Evolutionary conservation across 73 alveolate genomes (phyloP).

Genomic region (Symbiodinium pilosum): DNA sequence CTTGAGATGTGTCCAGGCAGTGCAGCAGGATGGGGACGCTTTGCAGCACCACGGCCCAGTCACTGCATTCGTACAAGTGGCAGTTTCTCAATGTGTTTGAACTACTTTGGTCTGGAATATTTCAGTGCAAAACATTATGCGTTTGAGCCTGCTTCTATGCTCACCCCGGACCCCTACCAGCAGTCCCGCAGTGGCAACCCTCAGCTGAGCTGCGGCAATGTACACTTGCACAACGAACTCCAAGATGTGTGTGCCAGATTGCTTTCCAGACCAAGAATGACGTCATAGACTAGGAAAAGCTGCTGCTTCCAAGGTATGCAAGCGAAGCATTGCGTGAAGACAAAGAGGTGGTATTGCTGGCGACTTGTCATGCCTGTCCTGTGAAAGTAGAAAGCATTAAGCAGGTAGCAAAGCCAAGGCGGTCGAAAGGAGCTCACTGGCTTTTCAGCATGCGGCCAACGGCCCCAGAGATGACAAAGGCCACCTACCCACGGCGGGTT

Average conservation of each 20-base stretch:
- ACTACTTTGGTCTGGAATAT: too few species aligned
- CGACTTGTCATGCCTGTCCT: not conserved
- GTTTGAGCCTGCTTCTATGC: too few species aligned
- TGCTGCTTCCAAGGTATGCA: constrained; percentile 41
- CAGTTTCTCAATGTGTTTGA: too few species aligned
- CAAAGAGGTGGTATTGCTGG: constrained; percentile 23
- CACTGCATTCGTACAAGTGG: too few species aligned
- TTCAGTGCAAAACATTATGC: too few species aligned
- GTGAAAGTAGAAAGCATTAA: not conserved
- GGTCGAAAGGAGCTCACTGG: not conserved
- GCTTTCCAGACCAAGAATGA: too few species aligned
- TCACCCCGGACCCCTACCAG: too few species aligned
- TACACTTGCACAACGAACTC: too few species aligned
- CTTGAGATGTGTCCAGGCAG: not conserved
- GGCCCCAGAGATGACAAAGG: constrained; percentile 35
- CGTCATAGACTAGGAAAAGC: too few species aligned
- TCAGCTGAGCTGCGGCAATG: not conserved
- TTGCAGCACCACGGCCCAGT: constrained; percentile 2
- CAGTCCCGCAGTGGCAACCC: not conserved
- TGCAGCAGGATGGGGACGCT: not conserved
- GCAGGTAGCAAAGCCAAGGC: not conserved
- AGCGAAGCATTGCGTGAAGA: constrained; percentile 6
- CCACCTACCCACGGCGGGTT: too few species aligned
- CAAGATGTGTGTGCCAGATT: too few species aligned
- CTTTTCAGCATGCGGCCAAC: constrained; percentile 9